Evolutionary conservation across 2,329 filamentous ascomycete species (phyloP).

Genomic region (Stagonosporopsis vannaccii): DNA sequence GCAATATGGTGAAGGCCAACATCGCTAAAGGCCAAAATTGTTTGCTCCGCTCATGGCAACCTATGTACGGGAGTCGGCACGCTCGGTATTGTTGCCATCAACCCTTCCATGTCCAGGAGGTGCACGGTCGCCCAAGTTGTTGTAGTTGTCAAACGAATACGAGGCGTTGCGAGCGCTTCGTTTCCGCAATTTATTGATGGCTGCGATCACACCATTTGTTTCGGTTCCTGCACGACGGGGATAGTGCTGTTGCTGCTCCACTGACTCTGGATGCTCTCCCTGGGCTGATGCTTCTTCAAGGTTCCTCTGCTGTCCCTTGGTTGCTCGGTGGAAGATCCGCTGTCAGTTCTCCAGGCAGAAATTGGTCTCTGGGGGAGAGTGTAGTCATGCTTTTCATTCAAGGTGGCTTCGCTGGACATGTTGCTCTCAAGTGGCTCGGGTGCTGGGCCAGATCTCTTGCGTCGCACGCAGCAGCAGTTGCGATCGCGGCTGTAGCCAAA

Average conservation of each 20-base stretch:
- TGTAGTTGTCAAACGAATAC: not conserved
- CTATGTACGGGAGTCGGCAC: not conserved
- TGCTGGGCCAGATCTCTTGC: conserved; percentile 22
- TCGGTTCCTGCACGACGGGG: conserved; percentile 28
- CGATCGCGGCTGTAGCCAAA: conserved; percentile 34
- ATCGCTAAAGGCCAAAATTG: too few relatives aligned
- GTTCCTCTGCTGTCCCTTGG: conserved; percentile 9
- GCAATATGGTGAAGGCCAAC: not conserved
- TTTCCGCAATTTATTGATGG: not conserved
- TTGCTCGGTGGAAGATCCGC: conserved; percentile 21
- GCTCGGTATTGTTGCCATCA: not conserved
- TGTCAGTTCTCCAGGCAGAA: conserved; percentile 19
- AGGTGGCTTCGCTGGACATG: conserved; percentile 9
- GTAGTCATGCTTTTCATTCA: conserved; percentile 25
- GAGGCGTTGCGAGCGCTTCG: not conserved
- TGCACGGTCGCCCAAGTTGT: not conserved
- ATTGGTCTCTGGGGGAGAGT: conserved; percentile 23
- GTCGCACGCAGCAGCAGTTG: conserved; percentile 35
- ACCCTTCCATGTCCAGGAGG: not conserved
- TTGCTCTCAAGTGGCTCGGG: conserved; percentile 12
- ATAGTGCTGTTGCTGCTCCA: conserved; percentile 26
- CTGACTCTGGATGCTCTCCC: conserved; percentile 23
- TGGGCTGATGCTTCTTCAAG: conserved; percentile 16
- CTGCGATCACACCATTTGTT: conserved; percentile 30
- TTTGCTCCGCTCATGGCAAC: not conserved